Percentiles rank a stretch among this genome's conserved stretches.
phyloP scores from a whole-genome alignment of 2,329 filamentous ascomycete genomes.

The Hortaea sp. region DNA sequence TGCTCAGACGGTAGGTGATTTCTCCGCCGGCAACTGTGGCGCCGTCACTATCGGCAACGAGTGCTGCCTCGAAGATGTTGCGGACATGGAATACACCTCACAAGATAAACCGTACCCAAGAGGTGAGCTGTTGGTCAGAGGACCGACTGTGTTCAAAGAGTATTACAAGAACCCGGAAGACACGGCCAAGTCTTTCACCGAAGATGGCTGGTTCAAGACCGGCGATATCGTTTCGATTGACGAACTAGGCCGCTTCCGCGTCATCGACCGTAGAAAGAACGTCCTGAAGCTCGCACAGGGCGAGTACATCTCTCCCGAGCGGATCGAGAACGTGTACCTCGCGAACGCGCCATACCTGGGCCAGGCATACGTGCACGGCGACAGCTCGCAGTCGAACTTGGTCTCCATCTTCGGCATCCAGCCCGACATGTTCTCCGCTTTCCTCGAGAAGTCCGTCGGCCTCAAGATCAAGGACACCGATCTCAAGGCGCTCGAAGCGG shows the following conservation, averaged over 20 bases:
- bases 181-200: constrained; percentile 69
- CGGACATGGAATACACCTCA: constrained; percentile 85
- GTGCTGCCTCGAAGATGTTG: constrained; percentile 72
- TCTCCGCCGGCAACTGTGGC: constrained; percentile 72
- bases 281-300: constrained; percentile 97
- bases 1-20: constrained; percentile 61
- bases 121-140: constrained; percentile 78
- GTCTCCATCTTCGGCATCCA: constrained; percentile 85
- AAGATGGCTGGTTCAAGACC: constrained; percentile 94
- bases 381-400: constrained; percentile 68
- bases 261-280: constrained; percentile 97
- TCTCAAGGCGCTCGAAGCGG: constrained; percentile 54
- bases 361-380: constrained; percentile 83
- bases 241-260: constrained; percentile 73
- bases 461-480: constrained; percentile 53
- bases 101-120: constrained; percentile 83
- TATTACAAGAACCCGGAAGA: constrained; percentile 89
- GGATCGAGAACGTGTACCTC: constrained; percentile 89
- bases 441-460: constrained; percentile 66
- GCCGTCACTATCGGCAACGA: constrained; percentile 58
- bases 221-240: constrained; percentile 87
- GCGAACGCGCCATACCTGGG: constrained; percentile 68
- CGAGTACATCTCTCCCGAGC: constrained; percentile 95
- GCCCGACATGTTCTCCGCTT: constrained; percentile 71
- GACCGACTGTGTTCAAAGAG: constrained; percentile 68